Percentiles rank a stretch among this genome's conserved stretches.
phyloP scores from a whole-genome alignment of 345 rosid genomes.

The Schrenkiella parvula region DNA sequence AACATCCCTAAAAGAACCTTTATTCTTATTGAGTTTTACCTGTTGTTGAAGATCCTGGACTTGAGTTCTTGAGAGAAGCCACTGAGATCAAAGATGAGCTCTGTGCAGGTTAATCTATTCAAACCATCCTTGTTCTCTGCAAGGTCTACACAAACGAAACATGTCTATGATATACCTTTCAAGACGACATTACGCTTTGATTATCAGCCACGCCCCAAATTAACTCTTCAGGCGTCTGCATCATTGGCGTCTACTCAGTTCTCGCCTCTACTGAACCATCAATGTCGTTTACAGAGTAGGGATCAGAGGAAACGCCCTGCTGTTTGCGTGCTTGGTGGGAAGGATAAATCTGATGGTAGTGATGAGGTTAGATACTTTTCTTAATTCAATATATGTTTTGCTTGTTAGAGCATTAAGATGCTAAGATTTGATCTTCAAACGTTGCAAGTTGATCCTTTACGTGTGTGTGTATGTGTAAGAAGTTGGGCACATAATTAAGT shows the following conservation, averaged over 20 bases:
- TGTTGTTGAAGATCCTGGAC: constrained; percentile 9
- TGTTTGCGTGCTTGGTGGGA: constrained; percentile 55
- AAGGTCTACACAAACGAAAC: background rate
- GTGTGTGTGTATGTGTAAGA: background rate
- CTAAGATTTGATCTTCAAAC: background rate
- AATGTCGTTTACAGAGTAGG: background rate
- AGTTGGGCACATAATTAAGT: background rate
- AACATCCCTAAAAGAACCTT: background rate
- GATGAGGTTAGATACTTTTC: constrained; percentile 33
- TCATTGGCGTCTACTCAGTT: constrained; percentile 10
- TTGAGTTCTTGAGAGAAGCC: background rate
- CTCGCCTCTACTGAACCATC: constrained; percentile 24
- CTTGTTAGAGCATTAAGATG: background rate
- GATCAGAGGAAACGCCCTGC: constrained; percentile 29
- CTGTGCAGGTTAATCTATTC: constrained; percentile 5
- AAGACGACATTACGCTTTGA: background rate
- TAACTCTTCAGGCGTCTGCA: constrained; percentile 15
- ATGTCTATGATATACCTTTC: background rate
- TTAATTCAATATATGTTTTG: too few relatives aligned
- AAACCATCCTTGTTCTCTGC: constrained; percentile 7
- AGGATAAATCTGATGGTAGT: constrained; percentile 41
- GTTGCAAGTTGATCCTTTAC: background rate
- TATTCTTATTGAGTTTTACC: background rate
- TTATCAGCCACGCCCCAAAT: background rate
- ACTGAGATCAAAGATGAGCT: constrained; percentile 15